Evolutionary conservation across 116 monocot species (phyloP), one percentile per base, ranked within the genome.

Genomic region (Iris pallida): DNA sequence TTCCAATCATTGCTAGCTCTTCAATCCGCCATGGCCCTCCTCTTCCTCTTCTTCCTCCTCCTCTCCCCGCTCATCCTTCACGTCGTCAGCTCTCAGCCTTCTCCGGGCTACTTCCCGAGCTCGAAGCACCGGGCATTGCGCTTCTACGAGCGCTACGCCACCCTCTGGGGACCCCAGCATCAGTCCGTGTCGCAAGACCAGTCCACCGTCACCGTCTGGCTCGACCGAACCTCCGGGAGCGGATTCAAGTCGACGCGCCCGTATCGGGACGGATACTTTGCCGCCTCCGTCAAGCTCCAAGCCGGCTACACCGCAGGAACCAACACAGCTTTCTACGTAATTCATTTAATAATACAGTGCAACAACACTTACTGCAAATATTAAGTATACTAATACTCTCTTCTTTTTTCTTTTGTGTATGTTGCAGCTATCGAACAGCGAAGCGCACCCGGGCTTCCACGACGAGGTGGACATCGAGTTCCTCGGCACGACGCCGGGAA

Each of bases 391-490:
- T 4, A 1, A 9, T 13, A 4, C 13, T 9, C 11, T 51, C 7
- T 51, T 51, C 4, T 51, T 51, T 13, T 51, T 13, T 13, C 2
- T 51, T 51, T 51, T 51, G n/a, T n/a, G n/a, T n/a, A n/a, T n/a
- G n/a, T 48, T 47, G 48, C 19, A 94, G 91, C 81, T 95, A 0
- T 95, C 95, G 4, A 95, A 95, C 74, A 86, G 76, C 61, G 60
- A 95, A 61, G 91, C 79, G 0, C 80, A 91, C 51, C 95, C 91
- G 4, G 95, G 91, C n/a, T 82, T 68, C 73, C 95, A 95, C 41
- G 95, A 95, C 59, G 95, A 95, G 65, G 80, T 95, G 14, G 95
- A 95, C 71, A 82, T 95, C 17, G 95, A 95, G 68, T 86, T 95
- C 73, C 73, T 95, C 45, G 95, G 95, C 43, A 95, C 88, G 5